phyloP scores from a whole-genome alignment of 352 stramenopile genomes.

The Phytophthora cryptogea region DNA sequence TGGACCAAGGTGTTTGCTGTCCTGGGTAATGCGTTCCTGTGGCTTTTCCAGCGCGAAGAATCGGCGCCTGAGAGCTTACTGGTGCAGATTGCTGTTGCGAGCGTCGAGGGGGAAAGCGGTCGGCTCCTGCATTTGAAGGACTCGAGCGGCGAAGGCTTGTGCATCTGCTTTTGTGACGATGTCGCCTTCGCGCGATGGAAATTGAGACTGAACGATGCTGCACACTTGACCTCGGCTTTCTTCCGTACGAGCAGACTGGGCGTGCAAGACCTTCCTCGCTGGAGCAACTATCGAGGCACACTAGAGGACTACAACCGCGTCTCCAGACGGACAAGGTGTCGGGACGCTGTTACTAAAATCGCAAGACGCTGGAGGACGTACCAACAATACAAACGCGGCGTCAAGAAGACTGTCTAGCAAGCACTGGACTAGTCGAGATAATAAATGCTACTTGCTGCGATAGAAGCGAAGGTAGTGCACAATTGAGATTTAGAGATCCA shows the following conservation, averaged over 20 bases:
- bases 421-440: not conserved
- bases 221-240: constrained; percentile 42
- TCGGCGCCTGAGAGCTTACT: constrained; percentile 35
- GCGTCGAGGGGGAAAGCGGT: constrained; percentile 35
- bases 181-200: constrained; percentile 37
- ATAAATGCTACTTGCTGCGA: not conserved
- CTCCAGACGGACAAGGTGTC: constrained; percentile 43
- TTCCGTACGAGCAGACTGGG: constrained; percentile 39
- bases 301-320: constrained; percentile 44
- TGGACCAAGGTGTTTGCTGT: constrained; percentile 75
- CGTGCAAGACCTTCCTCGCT: constrained; percentile 40
- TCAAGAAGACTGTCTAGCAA: not conserved
- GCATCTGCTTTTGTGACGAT: constrained; percentile 42
- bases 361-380: constrained; percentile 23
- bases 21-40: constrained; percentile 56
- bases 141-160: constrained; percentile 51
- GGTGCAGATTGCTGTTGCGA: constrained; percentile 61
- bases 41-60: constrained; percentile 57
- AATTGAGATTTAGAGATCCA: not conserved
- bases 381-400: not conserved
- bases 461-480: not conserved
- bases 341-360: constrained; percentile 34
- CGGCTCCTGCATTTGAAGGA: constrained; percentile 48
- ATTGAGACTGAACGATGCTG: constrained; percentile 43
- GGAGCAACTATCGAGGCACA: constrained; percentile 56